phyloP scores from a whole-genome alignment of 2,329 filamentous ascomycete genomes.

The Ceratocystis cubensis region DNA sequence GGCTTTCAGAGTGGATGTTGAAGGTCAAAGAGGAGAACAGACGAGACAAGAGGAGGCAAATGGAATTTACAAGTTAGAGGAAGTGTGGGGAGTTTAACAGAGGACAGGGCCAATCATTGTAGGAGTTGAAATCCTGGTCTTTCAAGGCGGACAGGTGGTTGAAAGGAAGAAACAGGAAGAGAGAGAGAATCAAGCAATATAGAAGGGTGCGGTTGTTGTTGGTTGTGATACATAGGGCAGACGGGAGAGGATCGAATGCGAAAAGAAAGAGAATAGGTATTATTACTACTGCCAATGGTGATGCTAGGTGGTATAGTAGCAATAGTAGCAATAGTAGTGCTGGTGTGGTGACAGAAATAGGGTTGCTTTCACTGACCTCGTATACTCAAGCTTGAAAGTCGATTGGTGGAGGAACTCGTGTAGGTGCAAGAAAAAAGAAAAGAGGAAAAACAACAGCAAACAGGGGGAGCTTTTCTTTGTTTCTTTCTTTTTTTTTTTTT shows the following conservation, averaged over 20 bases:
- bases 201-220: neutral
- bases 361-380: slow-evolving; percentile 1
- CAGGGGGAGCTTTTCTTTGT: neutral
- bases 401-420: slow-evolving; percentile 1
- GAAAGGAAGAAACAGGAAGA: neutral
- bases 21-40: slow-evolving; percentile 1
- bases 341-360: neutral
- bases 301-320: neutral
- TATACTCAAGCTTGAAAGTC: neutral
- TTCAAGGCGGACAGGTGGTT: neutral
- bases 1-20: neutral
- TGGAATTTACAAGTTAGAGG: slow-evolving; percentile 1
- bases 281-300: neutral
- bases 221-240: neutral
- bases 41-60: slow-evolving; percentile 4
- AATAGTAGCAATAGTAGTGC: neutral
- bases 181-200: neutral
- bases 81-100: slow-evolving; percentile 4
- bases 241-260: neutral
- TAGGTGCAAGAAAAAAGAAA: neutral
- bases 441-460: neutral
- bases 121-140: neutral
- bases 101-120: neutral
- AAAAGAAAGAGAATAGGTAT: neutral
- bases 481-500: neutral